Base-by-base conservation (phyloP, 108 stramenopile species). In the Cyclotella sp. region DNA sequence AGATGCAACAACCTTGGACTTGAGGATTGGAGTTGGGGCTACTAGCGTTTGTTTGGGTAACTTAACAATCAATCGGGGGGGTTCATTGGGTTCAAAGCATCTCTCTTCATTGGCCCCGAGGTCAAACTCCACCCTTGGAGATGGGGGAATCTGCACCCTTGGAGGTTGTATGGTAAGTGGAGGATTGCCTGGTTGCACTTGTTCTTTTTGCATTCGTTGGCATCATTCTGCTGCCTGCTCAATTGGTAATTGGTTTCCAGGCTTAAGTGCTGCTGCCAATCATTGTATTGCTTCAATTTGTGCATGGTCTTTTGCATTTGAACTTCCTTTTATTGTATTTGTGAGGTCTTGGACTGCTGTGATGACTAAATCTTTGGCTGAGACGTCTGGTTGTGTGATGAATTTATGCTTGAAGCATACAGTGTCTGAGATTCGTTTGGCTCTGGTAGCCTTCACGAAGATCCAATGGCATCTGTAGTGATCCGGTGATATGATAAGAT, bases 361-460 rank as follows among this genome's bases (percentile, higher is more conserved):
- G 49, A 60, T 58, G 0, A 60, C 45, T 21, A 15, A 18, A 28
- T 75, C 74, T 41, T 8, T 41, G 34, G 64, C 53, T 16, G 65
- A 53, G 7, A 75, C 53, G 0, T 2, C 34, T 58, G 66, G 75
- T 30, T 68, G 52, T 19, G 57, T 76, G 49, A 76, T 26, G 30
- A 47, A 60, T 34, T 51, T 51, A 19, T 51, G 49, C 8, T 51
- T 51, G 49, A 51, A 51, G 19, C 3, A 51, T 51, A 51, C 39
- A 15, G 42, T 79, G 55, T 73, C 72, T 15, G 43, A 24, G 10
- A 79, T 79, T 28, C 78, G 4, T 18, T 45, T 64, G 18, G 40
- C 54, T 26, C 46, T 21, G 18, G 71, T 78, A 11, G 39, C 30
- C 51, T 63, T 51, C 2, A 44, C 26, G 30, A 29, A 73, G 1